These are phyloP conservation scores for Acacia pycnantha DNA, from an alignment of 331 rosid genomes.

Conservation along the genomic window DNA sequence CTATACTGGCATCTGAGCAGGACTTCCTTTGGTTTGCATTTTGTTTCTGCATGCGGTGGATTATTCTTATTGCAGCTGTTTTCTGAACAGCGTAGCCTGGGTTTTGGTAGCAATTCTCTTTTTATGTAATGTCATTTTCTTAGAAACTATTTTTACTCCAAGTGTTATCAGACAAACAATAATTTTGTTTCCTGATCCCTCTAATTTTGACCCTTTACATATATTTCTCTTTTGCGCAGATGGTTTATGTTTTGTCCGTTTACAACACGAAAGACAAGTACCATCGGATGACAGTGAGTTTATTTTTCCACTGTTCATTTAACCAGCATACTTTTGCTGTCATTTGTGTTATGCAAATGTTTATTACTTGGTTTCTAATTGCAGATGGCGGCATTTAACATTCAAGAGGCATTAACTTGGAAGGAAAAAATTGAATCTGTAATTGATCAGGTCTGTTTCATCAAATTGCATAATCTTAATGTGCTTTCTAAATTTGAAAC, in stretches of 20 bases:
- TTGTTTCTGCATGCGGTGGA: conserved; percentile 6
- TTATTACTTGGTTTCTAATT: conserved; percentile 32
- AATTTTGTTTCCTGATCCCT: conserved; percentile 25
- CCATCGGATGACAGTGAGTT: conserved; percentile 88
- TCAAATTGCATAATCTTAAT: conserved; percentile 3
- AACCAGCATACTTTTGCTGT: not conserved
- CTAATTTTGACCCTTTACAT: not conserved
- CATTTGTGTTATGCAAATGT: conserved; percentile 15
- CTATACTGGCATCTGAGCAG: not conserved
- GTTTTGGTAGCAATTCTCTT: conserved; percentile 20
- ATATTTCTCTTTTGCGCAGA: conserved; percentile 54
- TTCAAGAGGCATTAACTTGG: conserved; percentile 96
- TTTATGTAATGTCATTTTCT: not conserved
- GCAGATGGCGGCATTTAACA: conserved; percentile 99
- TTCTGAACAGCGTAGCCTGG: not conserved
- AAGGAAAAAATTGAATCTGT: conserved; percentile 86
- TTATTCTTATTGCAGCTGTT: conserved; percentile 9
- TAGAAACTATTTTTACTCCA: not conserved
- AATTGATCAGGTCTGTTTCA: conserved; percentile 82
- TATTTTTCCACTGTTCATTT: conserved; percentile 6
- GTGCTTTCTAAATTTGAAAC: conserved; percentile 20
- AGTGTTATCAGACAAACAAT: not conserved
- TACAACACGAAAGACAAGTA: conserved; percentile 95
- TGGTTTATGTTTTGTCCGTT: conserved; percentile 92
- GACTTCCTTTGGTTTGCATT: not conserved